Base-by-base conservation (phyloP, 768 basidiomycete species). In the Saitozyma podzolica region DNA sequence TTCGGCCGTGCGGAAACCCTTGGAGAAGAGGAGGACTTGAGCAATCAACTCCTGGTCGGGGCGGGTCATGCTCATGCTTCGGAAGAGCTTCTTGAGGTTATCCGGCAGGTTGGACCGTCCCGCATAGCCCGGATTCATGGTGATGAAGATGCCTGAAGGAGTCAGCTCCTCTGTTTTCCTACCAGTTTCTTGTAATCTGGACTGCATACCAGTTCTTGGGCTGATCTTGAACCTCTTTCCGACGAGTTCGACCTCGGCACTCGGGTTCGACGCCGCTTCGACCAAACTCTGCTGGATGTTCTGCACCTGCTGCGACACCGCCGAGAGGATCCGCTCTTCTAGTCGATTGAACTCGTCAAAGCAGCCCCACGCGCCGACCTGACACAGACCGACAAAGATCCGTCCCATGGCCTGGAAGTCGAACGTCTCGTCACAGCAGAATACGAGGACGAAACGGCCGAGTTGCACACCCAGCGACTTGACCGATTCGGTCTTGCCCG, bases 371-470 rank as follows among this genome's bases (percentile, higher is more conserved):
- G 96, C 96, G 40, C 96, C 96, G 42, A 98, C 96, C 83, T 96
- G 94, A 81, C 96, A 99, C 13, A 99, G 85, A 56, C 96, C 96
- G 71, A 98, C 88, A 77, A 99, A 99, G 70, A 99, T 98, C 66
- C 96, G 90, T 66, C 96, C 96, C 96, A 99, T 98, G 1, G 96
- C 96, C 78, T 98, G 94, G 84, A 98, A 98, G 80, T 99, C 96
- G 80, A 99, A 98, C 0, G 91, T 96, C 79, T 99, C 96, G 80
- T 99, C 96, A 75, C 96, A 99, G 78, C 96, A 98, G 82, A 99
- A 99, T n/a, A 99, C 96, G 53, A 99, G 84, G n/a, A 99, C 96
- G 74, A 99, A 99, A 43, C 96, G 88, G 47, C 96, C 96, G 6
- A 99, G 86, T 72, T 96, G 94, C 2, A 97, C 92, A 54, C 96